Evolutionary conservation across 768 basidiomycete genomes (phyloP).

Genomic region (Leccinum incarnatum): DNA sequence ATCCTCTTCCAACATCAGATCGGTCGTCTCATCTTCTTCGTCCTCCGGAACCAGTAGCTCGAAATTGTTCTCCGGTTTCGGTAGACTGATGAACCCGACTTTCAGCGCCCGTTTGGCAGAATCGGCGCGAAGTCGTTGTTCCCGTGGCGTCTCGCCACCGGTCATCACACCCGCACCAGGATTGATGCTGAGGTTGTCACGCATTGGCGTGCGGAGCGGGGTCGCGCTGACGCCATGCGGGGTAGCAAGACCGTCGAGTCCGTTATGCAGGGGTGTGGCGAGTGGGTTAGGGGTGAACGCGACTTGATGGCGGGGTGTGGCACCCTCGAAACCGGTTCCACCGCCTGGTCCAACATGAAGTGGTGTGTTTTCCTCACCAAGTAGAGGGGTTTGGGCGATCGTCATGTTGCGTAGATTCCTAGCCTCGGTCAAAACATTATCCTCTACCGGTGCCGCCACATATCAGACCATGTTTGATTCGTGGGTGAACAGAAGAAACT

Average conservation of each 20-base stretch:
- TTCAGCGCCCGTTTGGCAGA: constrained; percentile 75
- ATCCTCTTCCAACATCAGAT: constrained; percentile 62
- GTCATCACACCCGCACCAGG: constrained; percentile 54
- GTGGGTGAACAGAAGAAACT: constrained; percentile 32
- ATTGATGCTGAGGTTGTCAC: constrained; percentile 91
- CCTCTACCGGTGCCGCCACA: constrained; percentile 53
- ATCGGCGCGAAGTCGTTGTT: constrained; percentile 58
- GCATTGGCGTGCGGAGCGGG: constrained; percentile 90
- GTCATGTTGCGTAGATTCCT: constrained; percentile 95
- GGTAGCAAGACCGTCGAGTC: constrained; percentile 46
- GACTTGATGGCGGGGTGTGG: constrained; percentile 88
- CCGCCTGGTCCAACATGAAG: constrained; percentile 69
- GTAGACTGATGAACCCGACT: constrained; percentile 78
- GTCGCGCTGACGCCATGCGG: constrained; percentile 63
- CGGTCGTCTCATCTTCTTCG: constrained; percentile 48
- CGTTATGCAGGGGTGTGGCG: constrained; percentile 71
- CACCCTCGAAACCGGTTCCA: constrained; percentile 92
- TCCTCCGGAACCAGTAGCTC: constrained; percentile 91
- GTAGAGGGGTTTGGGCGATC: constrained; percentile 85
- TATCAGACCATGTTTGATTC: constrained; percentile 9
- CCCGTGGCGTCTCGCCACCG: constrained; percentile 71
- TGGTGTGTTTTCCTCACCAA: constrained; percentile 98
- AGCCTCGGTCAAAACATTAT: constrained; percentile 92
- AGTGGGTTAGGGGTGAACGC: constrained; percentile 96
- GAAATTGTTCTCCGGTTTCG: constrained; percentile 96